A percentile compares a stretch with the other conserved stretches of the same genome.
Conservation (phyloP, 805 yeast species). For the Cyberlindnera galapagoensis region DNA sequence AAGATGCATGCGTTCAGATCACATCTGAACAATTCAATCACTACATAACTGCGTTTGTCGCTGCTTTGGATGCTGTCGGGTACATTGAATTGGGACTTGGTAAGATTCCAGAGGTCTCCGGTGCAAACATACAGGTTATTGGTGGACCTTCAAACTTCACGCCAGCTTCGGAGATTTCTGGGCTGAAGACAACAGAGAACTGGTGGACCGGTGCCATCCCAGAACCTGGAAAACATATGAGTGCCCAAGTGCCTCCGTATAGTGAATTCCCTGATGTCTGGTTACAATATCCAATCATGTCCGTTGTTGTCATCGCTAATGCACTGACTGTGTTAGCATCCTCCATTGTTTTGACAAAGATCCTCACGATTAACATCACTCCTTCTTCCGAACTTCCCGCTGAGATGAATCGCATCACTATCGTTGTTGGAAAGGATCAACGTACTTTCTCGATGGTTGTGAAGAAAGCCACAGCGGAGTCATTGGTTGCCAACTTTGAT, state of each 20-base stretch:
- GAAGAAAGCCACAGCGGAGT: slow-evolving; percentile 4
- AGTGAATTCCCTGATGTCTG: slow-evolving; percentile 31
- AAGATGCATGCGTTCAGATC: slow-evolving; percentile 9
- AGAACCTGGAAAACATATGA: slow-evolving; percentile 16
- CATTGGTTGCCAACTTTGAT: slow-evolving; percentile 12
- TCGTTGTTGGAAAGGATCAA: slow-evolving; percentile 7
- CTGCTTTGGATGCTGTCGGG: slow-evolving; percentile 27
- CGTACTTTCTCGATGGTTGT: slow-evolving; percentile 11
- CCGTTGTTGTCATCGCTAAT: slow-evolving; percentile 24
- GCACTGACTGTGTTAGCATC: slow-evolving; percentile 29
- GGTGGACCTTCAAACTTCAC: slow-evolving; percentile 26
- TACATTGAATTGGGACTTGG: slow-evolving; percentile 37
- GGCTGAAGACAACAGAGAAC: slow-evolving; percentile 15
- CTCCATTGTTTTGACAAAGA: slow-evolving; percentile 20
- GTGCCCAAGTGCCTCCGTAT: slow-evolving; percentile 17
- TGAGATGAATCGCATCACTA: slow-evolving; percentile 6
- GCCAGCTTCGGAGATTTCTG: slow-evolving; percentile 20
- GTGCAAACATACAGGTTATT: slow-evolving; percentile 17
- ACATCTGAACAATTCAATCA: slow-evolving; percentile 26
- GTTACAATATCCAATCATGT: slow-evolving; percentile 33
- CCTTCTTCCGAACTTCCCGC: slow-evolving; percentile 4
- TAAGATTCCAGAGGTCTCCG: slow-evolving; percentile 22
- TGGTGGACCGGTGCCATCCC: slow-evolving; percentile 24
- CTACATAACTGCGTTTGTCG: slow-evolving; percentile 24
- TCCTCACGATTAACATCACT: slow-evolving; percentile 13